Percentiles rank a stretch among this genome's conserved stretches.
Evolutionary conservation across 2,329 filamentous ascomycete species (phyloP).

Genomic region (Grosmannia penicillata): DNA sequence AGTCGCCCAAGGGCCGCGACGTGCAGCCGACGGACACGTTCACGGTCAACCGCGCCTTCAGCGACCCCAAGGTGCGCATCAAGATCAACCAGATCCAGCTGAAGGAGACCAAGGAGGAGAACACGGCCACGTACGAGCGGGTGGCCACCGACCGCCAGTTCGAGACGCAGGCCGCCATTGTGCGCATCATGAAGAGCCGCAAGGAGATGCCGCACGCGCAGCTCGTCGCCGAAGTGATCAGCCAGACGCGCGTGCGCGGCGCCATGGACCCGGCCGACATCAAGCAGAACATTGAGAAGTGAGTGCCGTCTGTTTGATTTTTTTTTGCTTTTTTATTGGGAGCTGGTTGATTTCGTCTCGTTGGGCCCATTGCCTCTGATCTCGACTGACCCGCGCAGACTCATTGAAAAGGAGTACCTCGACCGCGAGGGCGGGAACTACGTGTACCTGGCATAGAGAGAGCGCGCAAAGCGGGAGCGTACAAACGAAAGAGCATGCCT

Average conservation of each 20-base stretch:
- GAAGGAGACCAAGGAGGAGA: conserved; percentile 90
- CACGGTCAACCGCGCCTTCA: conserved; percentile 62
- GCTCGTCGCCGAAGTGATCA: conserved; percentile 82
- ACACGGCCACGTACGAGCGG: conserved; percentile 82
- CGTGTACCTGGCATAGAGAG: conserved; percentile 47
- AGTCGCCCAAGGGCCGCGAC: conserved; percentile 74
- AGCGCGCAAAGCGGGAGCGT: not conserved
- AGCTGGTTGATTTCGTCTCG: too few relatives aligned
- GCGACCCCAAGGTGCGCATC: conserved; percentile 70
- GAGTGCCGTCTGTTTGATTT: conserved; percentile 25
- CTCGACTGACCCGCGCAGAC: conserved; percentile 28
- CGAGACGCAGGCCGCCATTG: conserved; percentile 93
- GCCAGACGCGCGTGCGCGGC: conserved; percentile 72
- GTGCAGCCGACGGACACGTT: conserved; percentile 71
- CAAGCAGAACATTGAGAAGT: conserved; percentile 95
- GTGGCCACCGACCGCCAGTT: conserved; percentile 83
- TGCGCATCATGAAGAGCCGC: conserved; percentile 89
- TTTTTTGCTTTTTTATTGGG: conserved; percentile 2
- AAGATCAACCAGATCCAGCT: conserved; percentile 99
- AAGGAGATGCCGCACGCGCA: conserved; percentile 80
- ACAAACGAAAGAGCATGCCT: not conserved
- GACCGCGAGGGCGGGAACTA: conserved; percentile 63
- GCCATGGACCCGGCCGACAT: conserved; percentile 77
- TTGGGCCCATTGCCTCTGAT: too few relatives aligned
- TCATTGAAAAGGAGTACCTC: conserved; percentile 90